Evolutionary conservation across 2,329 filamentous ascomycete species (phyloP).

Genomic region (Chaetomium sp.): DNA sequence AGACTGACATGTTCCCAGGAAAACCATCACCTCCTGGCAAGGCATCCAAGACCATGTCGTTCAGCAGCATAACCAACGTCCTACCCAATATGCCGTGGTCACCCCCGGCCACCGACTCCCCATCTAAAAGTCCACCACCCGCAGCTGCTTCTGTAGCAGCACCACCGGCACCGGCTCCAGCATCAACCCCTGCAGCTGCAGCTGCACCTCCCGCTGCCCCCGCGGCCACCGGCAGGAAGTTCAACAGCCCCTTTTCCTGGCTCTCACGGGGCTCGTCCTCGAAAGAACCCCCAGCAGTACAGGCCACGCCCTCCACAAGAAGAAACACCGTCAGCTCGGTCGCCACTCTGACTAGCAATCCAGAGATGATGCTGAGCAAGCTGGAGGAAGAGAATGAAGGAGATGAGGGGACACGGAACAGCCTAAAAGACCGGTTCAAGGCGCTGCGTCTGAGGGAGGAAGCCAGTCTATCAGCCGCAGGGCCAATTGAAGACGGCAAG

Average conservation of each 20-base stretch:
- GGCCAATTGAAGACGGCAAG: conserved; percentile 48
- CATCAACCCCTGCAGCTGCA: conserved; percentile 31
- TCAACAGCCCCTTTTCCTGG: conserved; percentile 84
- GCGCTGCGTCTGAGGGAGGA: conserved; percentile 69
- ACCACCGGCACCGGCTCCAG: conserved; percentile 26
- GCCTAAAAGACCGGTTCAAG: conserved; percentile 73
- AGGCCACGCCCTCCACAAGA: conserved; percentile 46
- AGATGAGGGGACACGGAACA: conserved; percentile 48
- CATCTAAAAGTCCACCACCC: conserved; percentile 39
- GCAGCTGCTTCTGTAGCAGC: conserved; percentile 24
- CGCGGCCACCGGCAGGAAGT: conserved; percentile 52
- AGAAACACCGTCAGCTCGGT: conserved; percentile 77
- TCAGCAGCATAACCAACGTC: conserved; percentile 64
- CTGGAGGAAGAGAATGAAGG: conserved; percentile 65
- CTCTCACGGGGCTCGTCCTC: conserved; percentile 60
- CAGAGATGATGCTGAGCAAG: conserved; percentile 70
- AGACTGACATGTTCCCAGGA: conserved; percentile 17
- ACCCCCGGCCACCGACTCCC: conserved; percentile 45
- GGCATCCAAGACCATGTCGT: conserved; percentile 48
- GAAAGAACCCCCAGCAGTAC: conserved; percentile 49
- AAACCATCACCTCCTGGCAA: conserved; percentile 26
- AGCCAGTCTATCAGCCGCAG: conserved; percentile 40
- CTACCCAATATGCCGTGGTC: conserved; percentile 70
- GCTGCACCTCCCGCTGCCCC: conserved; percentile 20
- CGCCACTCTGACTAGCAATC: conserved; percentile 70